Conservation (phyloP, 495 filamentous ascomycete species). For the Penicillium cosmopolitanum region DNA sequence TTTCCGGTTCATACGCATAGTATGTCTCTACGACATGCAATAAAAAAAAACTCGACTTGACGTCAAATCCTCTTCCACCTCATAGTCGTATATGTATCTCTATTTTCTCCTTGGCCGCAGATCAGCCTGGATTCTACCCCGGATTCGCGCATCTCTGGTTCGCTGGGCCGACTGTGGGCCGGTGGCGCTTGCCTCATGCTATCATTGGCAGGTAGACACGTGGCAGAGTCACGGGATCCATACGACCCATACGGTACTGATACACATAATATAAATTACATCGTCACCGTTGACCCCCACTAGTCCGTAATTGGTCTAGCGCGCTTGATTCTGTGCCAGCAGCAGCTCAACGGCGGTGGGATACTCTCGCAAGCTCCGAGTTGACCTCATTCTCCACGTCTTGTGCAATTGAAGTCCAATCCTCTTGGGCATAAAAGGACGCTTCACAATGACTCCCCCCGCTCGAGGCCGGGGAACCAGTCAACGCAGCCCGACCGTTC, state of each 20-base stretch:
- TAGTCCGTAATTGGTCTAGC: slow-evolving; percentile 13
- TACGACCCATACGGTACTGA: not conserved
- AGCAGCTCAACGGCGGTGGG: slow-evolving; percentile 2
- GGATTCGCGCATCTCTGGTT: slow-evolving; percentile 21
- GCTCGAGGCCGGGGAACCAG: slow-evolving; percentile 41
- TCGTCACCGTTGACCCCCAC: slow-evolving; percentile 2
- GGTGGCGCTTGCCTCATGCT: not conserved
- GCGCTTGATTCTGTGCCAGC: slow-evolving; percentile 11
- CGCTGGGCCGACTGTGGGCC: slow-evolving; percentile 7
- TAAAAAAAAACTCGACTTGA: not conserved
- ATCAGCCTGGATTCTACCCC: slow-evolving; percentile 23
- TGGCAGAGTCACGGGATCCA: slow-evolving; percentile 23
- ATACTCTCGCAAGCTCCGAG: not conserved
- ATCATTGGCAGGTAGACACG: slow-evolving; percentile 17
- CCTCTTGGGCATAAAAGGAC: not conserved
- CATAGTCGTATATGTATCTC: not conserved
- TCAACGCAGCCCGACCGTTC: slow-evolving; percentile 59
- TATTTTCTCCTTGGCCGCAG: not conserved
- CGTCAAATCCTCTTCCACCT: not conserved
- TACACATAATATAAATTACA: slow-evolving; percentile 13
- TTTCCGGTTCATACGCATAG: slow-evolving; percentile 9
- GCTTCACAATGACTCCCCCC: slow-evolving; percentile 36
- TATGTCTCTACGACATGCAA: slow-evolving; percentile 7
- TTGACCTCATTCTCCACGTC: not conserved
- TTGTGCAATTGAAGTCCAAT: slow-evolving; percentile 11